Evolutionary conservation across 495 filamentous ascomycete genomes (phyloP), one percentile per base, ranked within the genome.

Genomic region (Staphylotrichum longicolle): DNA sequence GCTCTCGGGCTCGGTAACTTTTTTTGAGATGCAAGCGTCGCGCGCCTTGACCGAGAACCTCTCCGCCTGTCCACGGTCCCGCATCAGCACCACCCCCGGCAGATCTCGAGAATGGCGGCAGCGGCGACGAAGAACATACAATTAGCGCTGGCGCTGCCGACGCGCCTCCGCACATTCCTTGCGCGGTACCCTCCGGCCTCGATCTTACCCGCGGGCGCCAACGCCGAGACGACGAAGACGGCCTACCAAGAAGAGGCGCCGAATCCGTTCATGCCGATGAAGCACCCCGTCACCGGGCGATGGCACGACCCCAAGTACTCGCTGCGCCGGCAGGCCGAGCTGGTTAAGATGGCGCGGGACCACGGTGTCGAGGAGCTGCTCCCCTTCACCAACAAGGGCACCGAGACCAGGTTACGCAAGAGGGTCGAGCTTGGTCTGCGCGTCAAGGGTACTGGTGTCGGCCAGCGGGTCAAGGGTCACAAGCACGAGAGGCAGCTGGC

Each of bases 391-490:
- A 76, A 77, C 44, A 98, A 98, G 81, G 83, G 86, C 60, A 87
- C 89, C 5, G 86, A 85, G 60, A 85, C 80, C 71, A 85, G 85
- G 74, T 76, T 87, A 67, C 76, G 76, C 71, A 83, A 82, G 71
- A 77, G 86, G 54, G 80, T 85, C 47, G 88, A 93, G 78, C 77
- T 86, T 57, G 92, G 91, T 37, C 71, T 95, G 66, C 78, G 85
- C 48, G 86, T 96, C 64, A 94, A 89, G 83, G 91, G 92, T 66
- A 96, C 94, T 15, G 91, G 93, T 80, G 83, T 91, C 62, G 92
- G 91, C n/a, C 84, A 95, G 80, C 85, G 83, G 73, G 92, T 96
- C 66, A 97, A 96, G 86, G 94, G 94, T 69, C 91, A 97, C 76
- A 82, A 83, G 72, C 90, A 90, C 85, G 94, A 98, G 82, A 85